These are phyloP conservation scores for Penicillium pulvis DNA, from an alignment of 495 filamentous ascomycete genomes.

Conservation along the genomic window DNA sequence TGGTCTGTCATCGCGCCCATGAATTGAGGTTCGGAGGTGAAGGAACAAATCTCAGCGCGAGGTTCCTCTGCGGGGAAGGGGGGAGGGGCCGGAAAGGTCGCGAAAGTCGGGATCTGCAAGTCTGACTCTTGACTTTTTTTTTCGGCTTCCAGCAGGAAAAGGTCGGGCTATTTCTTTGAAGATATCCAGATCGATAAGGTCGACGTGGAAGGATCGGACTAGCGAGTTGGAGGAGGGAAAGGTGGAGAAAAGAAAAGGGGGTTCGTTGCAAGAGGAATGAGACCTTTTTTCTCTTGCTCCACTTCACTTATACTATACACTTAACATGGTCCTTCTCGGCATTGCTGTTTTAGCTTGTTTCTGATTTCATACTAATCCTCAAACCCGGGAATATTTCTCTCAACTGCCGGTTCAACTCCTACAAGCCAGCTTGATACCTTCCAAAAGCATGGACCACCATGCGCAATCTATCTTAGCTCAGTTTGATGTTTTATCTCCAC, in stretches of 20 bases:
- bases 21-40: slow-evolving; percentile 31
- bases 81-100: slow-evolving; percentile 8
- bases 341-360: too few species aligned
- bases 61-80: slow-evolving; percentile 26
- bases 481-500: not conserved
- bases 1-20: slow-evolving; percentile 33
- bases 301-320: not conserved
- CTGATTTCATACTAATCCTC: too few species aligned
- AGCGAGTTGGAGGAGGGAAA: not conserved
- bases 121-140: not conserved
- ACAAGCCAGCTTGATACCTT: too few species aligned
- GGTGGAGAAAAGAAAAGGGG: slow-evolving; percentile 1
- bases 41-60: slow-evolving; percentile 9
- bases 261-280: not conserved
- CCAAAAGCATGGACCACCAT: not conserved
- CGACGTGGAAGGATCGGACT: not conserved
- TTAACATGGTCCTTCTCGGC: not conserved
- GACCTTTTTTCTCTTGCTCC: slow-evolving; percentile 2
- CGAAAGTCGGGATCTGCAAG: slow-evolving; percentile 8
- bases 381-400: too few species aligned
- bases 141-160: not conserved
- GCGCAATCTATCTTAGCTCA: not conserved
- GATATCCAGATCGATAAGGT: not conserved
- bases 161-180: too few species aligned
- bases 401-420: too few species aligned